A percentile compares a stretch with the other conserved stretches of the same genome.
Conservation (phyloP, 2,329 filamentous ascomycete species). For the Cladosporium sp. region DNA sequence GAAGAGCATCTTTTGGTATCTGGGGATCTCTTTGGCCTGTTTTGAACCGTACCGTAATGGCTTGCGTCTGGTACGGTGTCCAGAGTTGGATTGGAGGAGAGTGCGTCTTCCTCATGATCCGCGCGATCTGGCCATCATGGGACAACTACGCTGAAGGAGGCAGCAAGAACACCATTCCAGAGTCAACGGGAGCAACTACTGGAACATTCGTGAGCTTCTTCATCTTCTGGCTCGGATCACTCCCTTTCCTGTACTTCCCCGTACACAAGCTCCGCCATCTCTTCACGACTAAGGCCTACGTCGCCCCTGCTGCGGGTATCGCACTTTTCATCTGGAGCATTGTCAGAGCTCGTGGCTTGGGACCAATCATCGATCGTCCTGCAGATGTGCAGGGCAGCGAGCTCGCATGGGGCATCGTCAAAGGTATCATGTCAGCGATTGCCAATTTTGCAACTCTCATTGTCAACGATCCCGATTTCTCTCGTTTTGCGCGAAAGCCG, state of each 20-base stretch:
- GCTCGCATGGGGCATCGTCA: slow-evolving; percentile 79
- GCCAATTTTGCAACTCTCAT: slow-evolving; percentile 73
- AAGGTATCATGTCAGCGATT: slow-evolving; percentile 84
- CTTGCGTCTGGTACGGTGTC: slow-evolving; percentile 85
- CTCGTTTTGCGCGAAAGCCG: slow-evolving; percentile 77
- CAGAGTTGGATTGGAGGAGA: slow-evolving; percentile 75
- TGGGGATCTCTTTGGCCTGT: slow-evolving; percentile 90
- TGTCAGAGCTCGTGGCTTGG: slow-evolving; percentile 76
- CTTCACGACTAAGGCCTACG: slow-evolving; percentile 87
- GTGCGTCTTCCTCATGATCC: slow-evolving; percentile 87
- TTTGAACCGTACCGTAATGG: slow-evolving; percentile 84
- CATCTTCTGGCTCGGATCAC: slow-evolving; percentile 77
- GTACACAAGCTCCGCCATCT: slow-evolving; percentile 86
- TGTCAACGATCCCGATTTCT: slow-evolving; percentile 44
- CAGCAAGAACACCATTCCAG: slow-evolving; percentile 67
- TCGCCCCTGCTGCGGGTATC: slow-evolving; percentile 80
- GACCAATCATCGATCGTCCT: slow-evolving; percentile 74
- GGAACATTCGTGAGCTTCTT: slow-evolving; percentile 79
- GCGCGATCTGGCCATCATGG: slow-evolving; percentile 70
- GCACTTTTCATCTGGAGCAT: slow-evolving; percentile 87
- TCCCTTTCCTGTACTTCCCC: slow-evolving; percentile 86
- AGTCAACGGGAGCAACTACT: slow-evolving; percentile 68
- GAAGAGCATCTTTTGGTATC: slow-evolving; percentile 62
- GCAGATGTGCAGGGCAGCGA: slow-evolving; percentile 63
- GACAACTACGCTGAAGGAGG: slow-evolving; percentile 40